phyloP scores from a whole-genome alignment of 1,284 basidiomycete genomes.

The Austroboletus olivaceoglutinosus region DNA sequence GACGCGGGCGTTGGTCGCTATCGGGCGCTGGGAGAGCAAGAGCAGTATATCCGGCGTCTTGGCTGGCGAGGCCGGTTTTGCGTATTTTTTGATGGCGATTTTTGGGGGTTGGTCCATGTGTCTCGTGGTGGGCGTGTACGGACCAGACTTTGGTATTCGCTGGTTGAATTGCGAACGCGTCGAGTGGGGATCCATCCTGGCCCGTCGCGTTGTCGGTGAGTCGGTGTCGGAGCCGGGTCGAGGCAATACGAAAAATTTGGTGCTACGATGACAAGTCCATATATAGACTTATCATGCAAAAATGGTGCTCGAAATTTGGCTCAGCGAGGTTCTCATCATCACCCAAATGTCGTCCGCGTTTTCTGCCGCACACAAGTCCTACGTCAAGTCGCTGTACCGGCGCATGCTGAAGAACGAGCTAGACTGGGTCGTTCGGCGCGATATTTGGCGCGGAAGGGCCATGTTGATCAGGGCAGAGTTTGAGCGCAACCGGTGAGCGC shows the following conservation, averaged over 20 bases:
- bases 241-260: not conserved
- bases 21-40: conserved; percentile 52
- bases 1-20: conserved; percentile 74
- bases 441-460: conserved; percentile 83
- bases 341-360: conserved; percentile 53
- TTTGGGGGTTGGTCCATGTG: conserved; percentile 43
- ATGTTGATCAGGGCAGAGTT: conserved; percentile 88
- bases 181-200: conserved; percentile 72
- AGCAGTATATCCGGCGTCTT: conserved; percentile 21
- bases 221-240: not conserved
- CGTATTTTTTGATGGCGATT: too few species aligned
- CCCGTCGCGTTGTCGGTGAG: not conserved
- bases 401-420: conserved; percentile 82
- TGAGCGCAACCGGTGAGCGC: conserved; percentile 85
- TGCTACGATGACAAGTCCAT: conserved; percentile 7
- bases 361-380: conserved; percentile 75
- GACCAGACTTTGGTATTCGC: conserved; percentile 63
- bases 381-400: conserved; percentile 91
- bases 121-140: conserved; percentile 42
- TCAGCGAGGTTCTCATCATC: not conserved
- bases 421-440: conserved; percentile 85
- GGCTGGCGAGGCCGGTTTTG: conserved; percentile 7
- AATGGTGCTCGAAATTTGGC: conserved; percentile 1
- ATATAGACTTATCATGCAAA: conserved; percentile 16
- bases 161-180: conserved; percentile 69